These are phyloP conservation scores for Aphanomyces invadans DNA, from an alignment of 352 stramenopile genomes.

Conservation along the genomic window DNA sequence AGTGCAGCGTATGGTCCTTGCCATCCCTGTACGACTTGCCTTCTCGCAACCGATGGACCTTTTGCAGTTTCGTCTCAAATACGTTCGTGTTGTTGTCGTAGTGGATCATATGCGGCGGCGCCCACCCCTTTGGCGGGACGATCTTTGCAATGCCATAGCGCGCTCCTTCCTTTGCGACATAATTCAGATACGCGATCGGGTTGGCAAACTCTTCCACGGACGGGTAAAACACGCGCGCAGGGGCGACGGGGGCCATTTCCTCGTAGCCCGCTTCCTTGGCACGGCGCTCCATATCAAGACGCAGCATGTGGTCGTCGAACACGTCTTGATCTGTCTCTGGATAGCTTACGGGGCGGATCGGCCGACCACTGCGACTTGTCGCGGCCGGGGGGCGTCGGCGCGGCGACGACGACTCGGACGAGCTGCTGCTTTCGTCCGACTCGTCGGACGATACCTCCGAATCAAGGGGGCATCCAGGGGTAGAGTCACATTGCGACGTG, in stretches of 20 bases:
- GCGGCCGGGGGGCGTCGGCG: neutral
- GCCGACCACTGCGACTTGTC: slow-evolving; percentile 2
- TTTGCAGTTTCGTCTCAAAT: slow-evolving; percentile 93
- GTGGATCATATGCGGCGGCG: slow-evolving; percentile 65
- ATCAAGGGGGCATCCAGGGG: neutral
- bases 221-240: slow-evolving; percentile 60
- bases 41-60: slow-evolving; percentile 82
- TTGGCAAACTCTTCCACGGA: slow-evolving; percentile 82
- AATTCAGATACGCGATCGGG: slow-evolving; percentile 83
- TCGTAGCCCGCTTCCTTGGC: slow-evolving; percentile 24
- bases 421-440: slow-evolving; percentile 2
- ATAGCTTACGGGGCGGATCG: neutral
- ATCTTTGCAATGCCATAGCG: slow-evolving; percentile 96
- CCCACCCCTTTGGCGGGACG: slow-evolving; percentile 92
- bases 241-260: slow-evolving; percentile 30
- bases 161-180: slow-evolving; percentile 37
- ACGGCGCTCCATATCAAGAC: slow-evolving; percentile 2
- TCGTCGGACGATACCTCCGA: neutral
- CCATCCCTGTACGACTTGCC: slow-evolving; percentile 58
- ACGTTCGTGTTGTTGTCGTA: slow-evolving; percentile 39
- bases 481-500: neutral
- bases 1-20: slow-evolving; percentile 51
- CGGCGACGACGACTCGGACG: neutral
- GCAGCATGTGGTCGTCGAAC: slow-evolving; percentile 8
- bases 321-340: neutral